Evolutionary conservation across 768 basidiomycete genomes (phyloP).

Genomic region (Leccinellum rugosiceps): DNA sequence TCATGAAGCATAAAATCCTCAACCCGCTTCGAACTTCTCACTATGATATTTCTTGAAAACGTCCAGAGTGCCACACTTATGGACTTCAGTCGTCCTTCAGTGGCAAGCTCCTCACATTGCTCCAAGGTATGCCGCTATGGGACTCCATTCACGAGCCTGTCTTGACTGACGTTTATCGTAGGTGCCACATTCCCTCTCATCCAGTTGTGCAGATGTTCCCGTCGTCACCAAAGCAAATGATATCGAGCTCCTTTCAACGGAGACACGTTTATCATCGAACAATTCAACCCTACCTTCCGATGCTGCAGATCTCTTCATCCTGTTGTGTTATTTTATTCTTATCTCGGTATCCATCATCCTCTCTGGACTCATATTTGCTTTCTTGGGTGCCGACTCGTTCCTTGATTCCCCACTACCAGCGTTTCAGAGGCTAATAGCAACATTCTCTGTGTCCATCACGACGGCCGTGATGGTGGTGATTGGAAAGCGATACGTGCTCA

Average conservation of each 20-base stretch:
- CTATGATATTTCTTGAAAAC: too few species aligned
- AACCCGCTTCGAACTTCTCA: background rate
- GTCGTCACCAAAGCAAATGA: background rate
- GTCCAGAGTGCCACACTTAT: background rate
- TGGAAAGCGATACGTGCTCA: constrained; percentile 14
- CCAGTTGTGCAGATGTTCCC: background rate
- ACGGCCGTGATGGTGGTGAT: constrained; percentile 13
- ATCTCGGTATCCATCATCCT: constrained; percentile 1
- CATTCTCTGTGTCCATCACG: constrained; percentile 10
- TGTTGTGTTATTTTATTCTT: constrained; percentile 6
- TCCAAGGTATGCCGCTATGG: background rate
- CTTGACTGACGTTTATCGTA: background rate
- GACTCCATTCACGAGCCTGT: background rate
- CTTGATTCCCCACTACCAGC: too few species aligned
- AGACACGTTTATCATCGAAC: too few species aligned
- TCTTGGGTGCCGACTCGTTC: too few species aligned
- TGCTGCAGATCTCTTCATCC: constrained; percentile 1
- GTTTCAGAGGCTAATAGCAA: constrained; percentile 7
- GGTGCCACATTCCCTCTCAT: background rate
- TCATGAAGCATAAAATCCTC: background rate
- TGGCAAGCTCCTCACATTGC: background rate
- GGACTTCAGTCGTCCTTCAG: background rate
- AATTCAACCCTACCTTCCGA: background rate
- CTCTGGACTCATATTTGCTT: constrained; percentile 1
- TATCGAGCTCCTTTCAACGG: background rate